Percentiles rank a stretch among this genome's conserved stretches.
Evolutionary conservation across 768 basidiomycete species (phyloP).

Genomic region (Atractiella rhizophila): DNA sequence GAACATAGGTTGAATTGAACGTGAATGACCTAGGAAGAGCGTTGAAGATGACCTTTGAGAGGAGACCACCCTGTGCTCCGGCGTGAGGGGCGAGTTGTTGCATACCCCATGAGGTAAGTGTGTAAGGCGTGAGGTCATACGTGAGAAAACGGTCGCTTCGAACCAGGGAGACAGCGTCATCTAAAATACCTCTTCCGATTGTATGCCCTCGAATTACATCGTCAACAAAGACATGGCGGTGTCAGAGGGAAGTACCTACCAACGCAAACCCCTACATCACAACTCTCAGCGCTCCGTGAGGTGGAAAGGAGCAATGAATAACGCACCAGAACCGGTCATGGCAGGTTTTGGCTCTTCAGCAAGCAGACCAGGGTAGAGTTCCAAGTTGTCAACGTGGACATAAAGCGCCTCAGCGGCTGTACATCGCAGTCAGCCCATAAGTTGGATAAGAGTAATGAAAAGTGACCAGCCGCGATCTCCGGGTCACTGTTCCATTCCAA

Average conservation of each 20-base stretch:
- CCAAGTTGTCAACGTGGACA: conserved; percentile 50
- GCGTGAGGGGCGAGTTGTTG: conserved; percentile 24
- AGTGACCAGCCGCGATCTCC: background rate
- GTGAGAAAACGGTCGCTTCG: conserved; percentile 48
- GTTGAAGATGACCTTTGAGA: conserved; percentile 45
- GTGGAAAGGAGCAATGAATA: no score
- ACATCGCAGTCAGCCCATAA: conserved; percentile 29
- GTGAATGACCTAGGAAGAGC: conserved; percentile 45
- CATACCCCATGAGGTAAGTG: conserved; percentile 57
- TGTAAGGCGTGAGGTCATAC: conserved; percentile 45
- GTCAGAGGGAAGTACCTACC: no score
- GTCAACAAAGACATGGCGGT: no score
- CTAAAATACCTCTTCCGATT: conserved; percentile 51
- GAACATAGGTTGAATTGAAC: conserved; percentile 38
- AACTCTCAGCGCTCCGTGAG: no score
- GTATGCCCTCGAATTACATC: no score
- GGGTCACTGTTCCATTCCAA: conserved; percentile 22
- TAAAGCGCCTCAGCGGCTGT: conserved; percentile 43
- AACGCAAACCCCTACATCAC: no score
- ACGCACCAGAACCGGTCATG: conserved; percentile 49
- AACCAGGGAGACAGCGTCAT: conserved; percentile 17
- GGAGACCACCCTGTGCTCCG: conserved; percentile 51
- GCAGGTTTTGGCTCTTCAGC: conserved; percentile 46
- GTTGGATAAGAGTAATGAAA: background rate
- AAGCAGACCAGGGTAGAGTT: conserved; percentile 32